Conservation (phyloP, 2,329 filamentous ascomycete species). For the Penicillium sp. region DNA sequence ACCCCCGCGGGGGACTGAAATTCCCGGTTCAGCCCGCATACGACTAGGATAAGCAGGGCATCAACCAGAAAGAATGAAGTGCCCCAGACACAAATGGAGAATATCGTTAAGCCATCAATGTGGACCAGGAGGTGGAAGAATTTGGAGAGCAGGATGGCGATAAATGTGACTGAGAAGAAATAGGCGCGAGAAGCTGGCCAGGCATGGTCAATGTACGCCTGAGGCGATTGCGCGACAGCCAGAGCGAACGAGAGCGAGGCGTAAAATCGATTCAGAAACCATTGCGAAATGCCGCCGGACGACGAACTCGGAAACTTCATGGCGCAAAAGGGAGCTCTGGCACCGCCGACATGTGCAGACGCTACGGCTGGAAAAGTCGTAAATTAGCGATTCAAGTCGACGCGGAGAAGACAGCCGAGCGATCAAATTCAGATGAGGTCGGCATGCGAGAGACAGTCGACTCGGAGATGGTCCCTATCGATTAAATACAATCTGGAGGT, state of each 20-base stretch:
- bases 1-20: conserved; percentile 8
- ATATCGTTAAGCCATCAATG: conserved; percentile 2
- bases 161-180: conserved; percentile 15
- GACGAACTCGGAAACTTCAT: conserved; percentile 6
- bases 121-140: conserved; percentile 13
- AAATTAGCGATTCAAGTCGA: too few species aligned
- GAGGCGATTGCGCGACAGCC: conserved; percentile 10
- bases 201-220: conserved; percentile 7
- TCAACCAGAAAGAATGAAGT: conserved; percentile 16
- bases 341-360: too few species aligned
- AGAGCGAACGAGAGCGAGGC: conserved; percentile 4
- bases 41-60: conserved; percentile 12
- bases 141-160: conserved; percentile 12
- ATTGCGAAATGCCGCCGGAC: conserved; percentile 1
- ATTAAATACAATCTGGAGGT: too few species aligned
- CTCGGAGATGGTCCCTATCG: too few species aligned
- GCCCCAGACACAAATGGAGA: conserved; percentile 10
- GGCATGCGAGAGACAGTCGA: too few species aligned
- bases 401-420: too few species aligned
- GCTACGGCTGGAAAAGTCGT: too few species aligned
- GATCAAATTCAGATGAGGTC: too few species aligned
- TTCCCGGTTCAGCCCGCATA: conserved; percentile 11
- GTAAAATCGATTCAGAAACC: conserved; percentile 2
- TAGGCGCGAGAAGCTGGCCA: conserved; percentile 11
- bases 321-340: too few species aligned